Evolutionary conservation across 768 basidiomycete genomes (phyloP), one percentile per base, ranked within the genome.

Genomic region (Hemileccinum rubropunctum): DNA sequence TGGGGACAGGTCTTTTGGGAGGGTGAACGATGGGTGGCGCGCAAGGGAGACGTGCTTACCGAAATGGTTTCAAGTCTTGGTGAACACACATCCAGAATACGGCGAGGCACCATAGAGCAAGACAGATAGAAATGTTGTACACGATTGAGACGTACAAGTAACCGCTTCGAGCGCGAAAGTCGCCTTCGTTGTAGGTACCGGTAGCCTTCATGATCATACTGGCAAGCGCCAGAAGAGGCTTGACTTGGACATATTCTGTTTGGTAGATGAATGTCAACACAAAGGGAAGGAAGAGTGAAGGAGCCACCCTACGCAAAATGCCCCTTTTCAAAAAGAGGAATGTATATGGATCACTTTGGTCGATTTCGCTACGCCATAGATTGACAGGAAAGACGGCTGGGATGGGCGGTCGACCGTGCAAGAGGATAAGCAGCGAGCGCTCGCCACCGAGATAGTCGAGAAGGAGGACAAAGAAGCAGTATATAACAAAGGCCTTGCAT

Each of bases 71-170:
- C 42, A 98, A 73, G 64, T 98, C 97, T 32, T 86, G 76, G 59
- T 82, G 84, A 5, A 98, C 89, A 51, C 89, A 91, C 48, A 95
- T 79, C 97, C 97, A 99, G 70, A 98, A 98, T 72, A 97, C 86
- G 0, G 93, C 97, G 35, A 98, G 79, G 61, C 95, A 98, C 73
- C 93, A 95, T 20, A 95, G 69, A 27, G 79, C 80, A 39, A 89
- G 73, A 68, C 83, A 87, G 41, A 93, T 93, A 60, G 86, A 89
- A 46, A 76, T 65, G 73, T 92, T 91, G 73, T 88, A 95, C 46
- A 95, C 72, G 57, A 95, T 77, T 60, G 84, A 90, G 68, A 95
- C 78, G 63, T 95, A 98, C 49, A 95, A 80, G 63, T 95, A 98
- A 15, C 95, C 95, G 0, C 93, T 91, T 54, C 83, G 80, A 26